Base-by-base conservation (phyloP, 495 filamentous ascomycete genomes). In the Bathelium albidoporum region DNA sequence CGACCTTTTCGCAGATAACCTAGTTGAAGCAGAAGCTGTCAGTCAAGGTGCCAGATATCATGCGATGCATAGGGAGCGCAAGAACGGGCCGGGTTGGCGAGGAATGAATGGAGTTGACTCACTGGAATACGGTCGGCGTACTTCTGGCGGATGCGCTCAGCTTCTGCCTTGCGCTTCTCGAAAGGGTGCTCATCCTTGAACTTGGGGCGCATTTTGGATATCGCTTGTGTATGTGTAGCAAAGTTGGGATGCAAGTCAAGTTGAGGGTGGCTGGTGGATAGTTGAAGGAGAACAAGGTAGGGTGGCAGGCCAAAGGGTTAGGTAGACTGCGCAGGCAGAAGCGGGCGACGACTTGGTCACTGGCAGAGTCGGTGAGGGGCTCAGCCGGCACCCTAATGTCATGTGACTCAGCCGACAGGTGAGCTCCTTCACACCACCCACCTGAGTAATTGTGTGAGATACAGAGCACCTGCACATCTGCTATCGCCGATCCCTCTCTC, bases 171-270 rank as follows among this genome's bases (percentile, higher is more conserved):
- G 78, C 88, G 86, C 88, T 98, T 97, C 89, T 96, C 92, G 77
- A 97, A 97, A 73, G 91, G 90, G 80, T 97, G 94, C 86, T 97
- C 94, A 86, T 98, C 94, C 89, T 97, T 98, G 80, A 97, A 97
- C 84, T 97, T 97, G 75, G 88, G 91, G 72, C 91, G 86, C 91
- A 96, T 95, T 66, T 75, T 92, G 81, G 73, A 55, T 20, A 24
- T n/a, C 24, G 24, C 20, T 9, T 7, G 24, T 55, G 29, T 29
- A 11, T 26, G n/a, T n/a, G n/a, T n/a, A n/a, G n/a, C n/a, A 10
- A 29, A 29, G 29, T 55, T 16, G 9, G 22, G 29, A 11, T n/a
- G 49, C 7, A 55, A 14, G 20, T 55, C 24, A 24, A 20, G 49
- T 55, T 9, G 9, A 55, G 49, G 9, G 24, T 26, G n/a, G 49